Evolutionary conservation across 148 eudicot species (phyloP).

Genomic region (Simmondsia chinensis): DNA sequence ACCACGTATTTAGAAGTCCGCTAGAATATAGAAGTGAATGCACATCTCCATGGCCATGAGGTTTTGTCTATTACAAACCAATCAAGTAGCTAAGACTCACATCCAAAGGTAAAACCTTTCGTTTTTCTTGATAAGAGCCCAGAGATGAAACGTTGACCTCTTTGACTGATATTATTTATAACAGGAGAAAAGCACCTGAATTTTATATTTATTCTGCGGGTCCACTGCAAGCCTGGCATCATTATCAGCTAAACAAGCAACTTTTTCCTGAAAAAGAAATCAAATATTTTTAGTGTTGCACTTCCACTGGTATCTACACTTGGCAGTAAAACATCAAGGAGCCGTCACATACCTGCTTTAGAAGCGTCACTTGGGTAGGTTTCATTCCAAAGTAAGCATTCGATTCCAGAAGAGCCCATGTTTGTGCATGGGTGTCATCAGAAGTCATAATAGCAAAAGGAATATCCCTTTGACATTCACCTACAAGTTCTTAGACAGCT

Average conservation of each 20-base stretch:
- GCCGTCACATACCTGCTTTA: constrained; percentile 62
- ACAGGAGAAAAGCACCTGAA: constrained; percentile 53
- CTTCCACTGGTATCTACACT: background rate
- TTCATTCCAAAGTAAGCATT: constrained; percentile 93
- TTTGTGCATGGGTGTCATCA: constrained; percentile 85
- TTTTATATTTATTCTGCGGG: constrained; percentile 57
- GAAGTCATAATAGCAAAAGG: constrained; percentile 97
- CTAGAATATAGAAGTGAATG: constrained; percentile 87
- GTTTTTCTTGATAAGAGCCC: too few relatives aligned
- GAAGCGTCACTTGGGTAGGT: constrained; percentile 69
- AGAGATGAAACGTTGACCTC: too few relatives aligned
- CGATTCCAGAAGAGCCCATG: constrained; percentile 53
- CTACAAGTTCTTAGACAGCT: constrained; percentile 24
- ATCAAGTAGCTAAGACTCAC: constrained; percentile 10
- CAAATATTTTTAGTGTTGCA: background rate
- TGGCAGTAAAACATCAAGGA: background rate
- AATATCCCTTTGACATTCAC: constrained; percentile 49
- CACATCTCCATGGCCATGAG: constrained; percentile 99
- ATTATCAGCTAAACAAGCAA: constrained; percentile 97
- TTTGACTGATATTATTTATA: too few relatives aligned
- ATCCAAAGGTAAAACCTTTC: too few relatives aligned
- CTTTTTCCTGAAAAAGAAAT: constrained; percentile 68
- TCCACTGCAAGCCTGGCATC: constrained; percentile 93
- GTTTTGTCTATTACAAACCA: constrained; percentile 58
- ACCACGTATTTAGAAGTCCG: constrained; percentile 71